Percentiles rank a stretch among this genome's conserved stretches.
Conservation (phyloP, 371 early-diverging fungal species). For the Sporodiniella umbellata region DNA sequence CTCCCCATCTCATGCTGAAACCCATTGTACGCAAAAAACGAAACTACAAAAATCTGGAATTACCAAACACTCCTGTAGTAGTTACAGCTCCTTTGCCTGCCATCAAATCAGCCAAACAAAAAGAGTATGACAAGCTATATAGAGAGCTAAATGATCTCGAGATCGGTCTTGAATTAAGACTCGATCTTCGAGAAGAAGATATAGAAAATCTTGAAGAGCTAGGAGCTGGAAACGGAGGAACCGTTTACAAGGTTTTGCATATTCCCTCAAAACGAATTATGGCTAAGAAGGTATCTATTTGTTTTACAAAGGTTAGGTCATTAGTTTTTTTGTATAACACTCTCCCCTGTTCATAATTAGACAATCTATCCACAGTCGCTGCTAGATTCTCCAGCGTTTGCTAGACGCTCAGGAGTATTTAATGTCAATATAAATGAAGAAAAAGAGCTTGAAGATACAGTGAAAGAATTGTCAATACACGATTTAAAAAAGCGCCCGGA, state of each 20-base stretch:
- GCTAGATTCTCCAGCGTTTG: conserved; percentile 22
- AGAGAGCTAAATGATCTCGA: conserved; percentile 44
- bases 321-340: not conserved
- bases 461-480: conserved; percentile 1
- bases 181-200: conserved; percentile 75
- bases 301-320: not conserved
- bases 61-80: conserved; percentile 13
- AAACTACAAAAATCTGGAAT: conserved; percentile 55
- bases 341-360: not conserved
- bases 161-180: conserved; percentile 64
- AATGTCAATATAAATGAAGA: not conserved
- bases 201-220: conserved; percentile 68
- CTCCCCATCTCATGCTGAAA: conserved; percentile 1
- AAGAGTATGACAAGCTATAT: conserved; percentile 25
- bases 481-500: conserved; percentile 7
- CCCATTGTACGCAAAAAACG: conserved; percentile 48
- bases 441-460: not conserved
- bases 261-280: conserved; percentile 68
- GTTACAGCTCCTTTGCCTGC: conserved; percentile 1
- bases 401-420: conserved; percentile 3
- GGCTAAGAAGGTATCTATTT: conserved; percentile 62
- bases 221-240: conserved; percentile 81
- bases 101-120: conserved; percentile 13
- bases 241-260: conserved; percentile 69
- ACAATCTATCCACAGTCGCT: conserved; percentile 14